Conservation (phyloP, 1,139 yeast genomes). For the Suhomyces maxii region DNA sequence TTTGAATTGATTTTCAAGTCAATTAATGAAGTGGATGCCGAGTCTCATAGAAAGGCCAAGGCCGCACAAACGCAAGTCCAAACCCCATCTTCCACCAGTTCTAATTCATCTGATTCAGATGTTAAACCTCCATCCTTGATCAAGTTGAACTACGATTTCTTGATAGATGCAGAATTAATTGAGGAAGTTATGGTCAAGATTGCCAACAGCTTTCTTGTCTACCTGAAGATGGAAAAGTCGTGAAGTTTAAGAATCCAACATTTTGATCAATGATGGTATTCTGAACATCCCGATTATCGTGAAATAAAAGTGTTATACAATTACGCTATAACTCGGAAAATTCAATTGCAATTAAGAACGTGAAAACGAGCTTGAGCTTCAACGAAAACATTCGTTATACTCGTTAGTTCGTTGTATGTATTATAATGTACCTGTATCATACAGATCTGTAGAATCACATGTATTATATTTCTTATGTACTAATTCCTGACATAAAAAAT, state of each 20-base stretch:
- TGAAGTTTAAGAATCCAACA: neutral
- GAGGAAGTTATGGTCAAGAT: slow-evolving; percentile 18
- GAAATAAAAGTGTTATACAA: no score
- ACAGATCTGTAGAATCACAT: neutral
- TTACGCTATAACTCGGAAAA: no score
- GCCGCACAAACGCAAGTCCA: slow-evolving; percentile 11
- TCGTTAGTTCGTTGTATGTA: neutral
- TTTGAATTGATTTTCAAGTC: slow-evolving; percentile 43
- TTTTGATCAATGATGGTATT: neutral
- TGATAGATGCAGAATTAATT: slow-evolving; percentile 22
- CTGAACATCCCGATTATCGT: no score
- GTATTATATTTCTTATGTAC: neutral
- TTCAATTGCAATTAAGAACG: no score
- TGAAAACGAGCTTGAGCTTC: no score
- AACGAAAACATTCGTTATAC: neutral
- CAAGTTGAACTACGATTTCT: slow-evolving; percentile 44
- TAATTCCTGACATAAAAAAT: neutral
- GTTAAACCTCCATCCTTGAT: slow-evolving; percentile 15
- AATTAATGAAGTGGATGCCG: slow-evolving; percentile 29
- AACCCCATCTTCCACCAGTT: slow-evolving; percentile 14
- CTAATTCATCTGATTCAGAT: slow-evolving; percentile 9
- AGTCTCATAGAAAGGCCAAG: slow-evolving; percentile 11
- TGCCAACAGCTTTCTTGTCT: slow-evolving; percentile 10
- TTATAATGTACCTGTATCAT: neutral
- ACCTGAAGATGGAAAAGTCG: slow-evolving; percentile 7